Evolutionary conservation across 2,329 filamentous ascomycete species (phyloP).

Genomic region (Colletotrichum brevisporum): DNA sequence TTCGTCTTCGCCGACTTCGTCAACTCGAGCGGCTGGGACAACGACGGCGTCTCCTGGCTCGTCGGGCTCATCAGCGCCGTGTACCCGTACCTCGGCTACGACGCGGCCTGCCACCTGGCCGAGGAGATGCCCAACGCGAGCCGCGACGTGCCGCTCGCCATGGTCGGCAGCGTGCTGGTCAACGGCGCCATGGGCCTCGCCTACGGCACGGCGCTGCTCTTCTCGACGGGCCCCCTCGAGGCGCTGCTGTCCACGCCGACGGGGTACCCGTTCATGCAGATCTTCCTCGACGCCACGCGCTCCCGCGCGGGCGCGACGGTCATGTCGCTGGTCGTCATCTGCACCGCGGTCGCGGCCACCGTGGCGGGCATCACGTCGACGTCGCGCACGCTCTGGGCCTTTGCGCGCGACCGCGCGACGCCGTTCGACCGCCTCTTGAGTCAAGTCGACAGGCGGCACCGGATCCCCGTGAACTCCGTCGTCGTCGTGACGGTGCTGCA

Average conservation of each 20-base stretch:
- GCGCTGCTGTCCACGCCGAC: constrained; percentile 55
- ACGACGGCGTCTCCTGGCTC: constrained; percentile 51
- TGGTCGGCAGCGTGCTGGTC: constrained; percentile 52
- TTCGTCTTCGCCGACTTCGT: constrained; percentile 52
- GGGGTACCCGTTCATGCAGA: constrained; percentile 60
- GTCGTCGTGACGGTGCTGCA: constrained; percentile 46
- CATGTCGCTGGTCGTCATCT: constrained; percentile 47
- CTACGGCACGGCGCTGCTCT: constrained; percentile 59
- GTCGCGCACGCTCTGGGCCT: constrained; percentile 55
- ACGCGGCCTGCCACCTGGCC: constrained; percentile 51
- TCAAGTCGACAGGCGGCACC: constrained; percentile 47
- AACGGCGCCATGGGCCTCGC: constrained; percentile 62
- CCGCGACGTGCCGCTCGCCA: constrained; percentile 51
- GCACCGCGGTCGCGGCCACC: constrained; percentile 48
- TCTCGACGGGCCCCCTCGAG: constrained; percentile 56
- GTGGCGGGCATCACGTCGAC: constrained; percentile 53
- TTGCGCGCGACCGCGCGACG: constrained; percentile 54
- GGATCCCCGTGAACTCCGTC: constrained; percentile 53
- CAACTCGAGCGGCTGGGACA: constrained; percentile 51
- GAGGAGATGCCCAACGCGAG: constrained; percentile 52
- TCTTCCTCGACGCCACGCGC: constrained; percentile 50
- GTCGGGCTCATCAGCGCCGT: constrained; percentile 50
- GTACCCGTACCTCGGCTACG: constrained; percentile 52
- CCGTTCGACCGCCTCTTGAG: constrained; percentile 54
- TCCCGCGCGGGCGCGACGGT: constrained; percentile 46